phyloP scores from a whole-genome alignment of 2,329 filamentous ascomycete species.

The Paramyrothecium roridum region DNA sequence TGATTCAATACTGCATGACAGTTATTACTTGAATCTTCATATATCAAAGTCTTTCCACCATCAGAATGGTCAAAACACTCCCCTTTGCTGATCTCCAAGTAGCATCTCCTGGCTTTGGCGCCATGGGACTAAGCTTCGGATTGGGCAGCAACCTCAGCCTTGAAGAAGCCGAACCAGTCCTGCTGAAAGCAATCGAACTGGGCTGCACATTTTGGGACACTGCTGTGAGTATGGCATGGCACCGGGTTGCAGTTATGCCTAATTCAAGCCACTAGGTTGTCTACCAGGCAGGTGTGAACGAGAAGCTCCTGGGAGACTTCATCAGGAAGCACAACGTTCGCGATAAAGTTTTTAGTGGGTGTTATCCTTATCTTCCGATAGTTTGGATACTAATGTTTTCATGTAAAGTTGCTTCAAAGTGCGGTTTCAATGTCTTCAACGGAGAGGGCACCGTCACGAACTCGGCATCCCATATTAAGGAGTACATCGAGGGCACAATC shows the following conservation, averaged over 20 bases:
- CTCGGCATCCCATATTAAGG: constrained; percentile 40
- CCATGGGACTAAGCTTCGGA: constrained; percentile 44
- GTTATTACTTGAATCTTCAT: neutral
- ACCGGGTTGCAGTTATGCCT: neutral
- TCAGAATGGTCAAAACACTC: neutral
- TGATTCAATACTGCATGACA: no score
- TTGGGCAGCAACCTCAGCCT: constrained; percentile 36
- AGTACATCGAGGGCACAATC: constrained; percentile 47
- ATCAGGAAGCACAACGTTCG: constrained; percentile 41
- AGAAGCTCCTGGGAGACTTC: no score
- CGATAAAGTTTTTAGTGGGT: constrained; percentile 44
- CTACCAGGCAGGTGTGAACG: no score
- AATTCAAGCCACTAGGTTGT: no score
- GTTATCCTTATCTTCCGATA: neutral
- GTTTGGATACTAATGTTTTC: neutral
- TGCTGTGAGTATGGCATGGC: constrained; percentile 27
- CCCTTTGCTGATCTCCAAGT: neutral
- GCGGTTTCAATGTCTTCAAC: constrained; percentile 36
- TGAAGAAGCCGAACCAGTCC: constrained; percentile 44
- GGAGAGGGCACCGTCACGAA: constrained; percentile 35
- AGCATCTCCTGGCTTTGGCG: constrained; percentile 39
- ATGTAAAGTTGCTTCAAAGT: constrained; percentile 43
- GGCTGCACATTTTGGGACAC: constrained; percentile 39
- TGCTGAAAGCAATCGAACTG: constrained; percentile 44
- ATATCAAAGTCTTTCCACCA: neutral